Evolutionary conservation across 2,329 filamentous ascomycete genomes (phyloP), one percentile per base, ranked within the genome.

Genomic region (Monosporascus sp.): DNA sequence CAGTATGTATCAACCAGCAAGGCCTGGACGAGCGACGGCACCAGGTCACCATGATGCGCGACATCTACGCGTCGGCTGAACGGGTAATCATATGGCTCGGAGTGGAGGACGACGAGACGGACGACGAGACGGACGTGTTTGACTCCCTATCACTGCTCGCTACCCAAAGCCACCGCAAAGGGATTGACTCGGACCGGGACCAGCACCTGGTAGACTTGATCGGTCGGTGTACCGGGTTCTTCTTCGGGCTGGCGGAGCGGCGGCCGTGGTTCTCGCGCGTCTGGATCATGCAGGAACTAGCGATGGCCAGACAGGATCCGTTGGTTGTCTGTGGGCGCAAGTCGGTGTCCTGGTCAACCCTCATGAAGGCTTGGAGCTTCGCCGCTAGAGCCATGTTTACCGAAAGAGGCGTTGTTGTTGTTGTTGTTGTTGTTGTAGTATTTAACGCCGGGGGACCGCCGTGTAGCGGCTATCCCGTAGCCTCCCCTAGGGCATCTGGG

Each of bases 41-140:
- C 27, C 53, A 58, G 46, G 53, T 57, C 14, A 45, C 44, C 14
- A 47, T 59, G 35, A 57, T 58, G 55, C 53, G 54, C 8, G 46
- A 58, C 26, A 58, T 58, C 27, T 60, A 59, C 24, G 37, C 51
- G 45, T 53, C 56, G 16, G 56, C 56, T 5, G 19, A 46, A 5
- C 40, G n/a, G 27, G 52, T 60, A 5, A 50, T 58, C 22, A 46
- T 59, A 37, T 61, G 55, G 55, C 56, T 59, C 11, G 31, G 31
- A 35, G 31, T 49, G 19, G 46, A 37, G 31, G 53, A 52, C n/a
- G 40, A 53, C 2, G 53, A 52, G 38, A 55, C 38, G 31, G 53
- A 52, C n/a, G 40, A 53, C 2, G 53, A 52, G 38, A 55, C 38
- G 17, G 40, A 47, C 22, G 46, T 45, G 20, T 49, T 55, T 20